Percentiles rank a stretch among this genome's conserved stretches.
phyloP scores from a whole-genome alignment of 345 rosid genomes.

The Gossypium anomalum region DNA sequence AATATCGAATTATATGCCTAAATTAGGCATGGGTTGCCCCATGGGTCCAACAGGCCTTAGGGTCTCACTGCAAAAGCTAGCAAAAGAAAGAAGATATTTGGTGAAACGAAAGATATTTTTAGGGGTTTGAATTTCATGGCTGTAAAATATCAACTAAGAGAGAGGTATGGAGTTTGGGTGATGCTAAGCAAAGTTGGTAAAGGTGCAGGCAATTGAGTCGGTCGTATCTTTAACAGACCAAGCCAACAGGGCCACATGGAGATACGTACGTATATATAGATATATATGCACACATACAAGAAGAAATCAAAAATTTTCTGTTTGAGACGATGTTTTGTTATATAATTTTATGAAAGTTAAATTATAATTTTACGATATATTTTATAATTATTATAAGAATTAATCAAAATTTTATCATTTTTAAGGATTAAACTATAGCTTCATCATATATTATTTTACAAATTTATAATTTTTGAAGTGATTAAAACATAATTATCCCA shows the following conservation, averaged over 20 bases:
- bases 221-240: slow-evolving; percentile 27
- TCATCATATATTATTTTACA: too few relatives aligned
- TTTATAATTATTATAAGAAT: too few relatives aligned
- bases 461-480: too few relatives aligned
- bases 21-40: not conserved
- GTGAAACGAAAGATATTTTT: not conserved
- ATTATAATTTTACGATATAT: too few relatives aligned
- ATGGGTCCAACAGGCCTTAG: not conserved
- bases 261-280: not conserved
- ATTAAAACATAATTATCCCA: too few relatives aligned
- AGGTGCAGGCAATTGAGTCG: slow-evolving; percentile 12
- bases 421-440: too few relatives aligned
- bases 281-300: too few relatives aligned
- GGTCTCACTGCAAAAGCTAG: not conserved
- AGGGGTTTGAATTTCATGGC: not conserved
- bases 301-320: not conserved
- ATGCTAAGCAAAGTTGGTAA: not conserved
- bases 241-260: slow-evolving; percentile 20
- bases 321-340: too few relatives aligned
- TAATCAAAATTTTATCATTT: too few relatives aligned
- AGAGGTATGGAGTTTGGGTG: not conserved
- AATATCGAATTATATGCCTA: not conserved
- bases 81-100: not conserved
- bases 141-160: not conserved
- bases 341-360: too few relatives aligned